phyloP scores from a whole-genome alignment of 805 yeast species.

The Starmerella sp. region DNA sequence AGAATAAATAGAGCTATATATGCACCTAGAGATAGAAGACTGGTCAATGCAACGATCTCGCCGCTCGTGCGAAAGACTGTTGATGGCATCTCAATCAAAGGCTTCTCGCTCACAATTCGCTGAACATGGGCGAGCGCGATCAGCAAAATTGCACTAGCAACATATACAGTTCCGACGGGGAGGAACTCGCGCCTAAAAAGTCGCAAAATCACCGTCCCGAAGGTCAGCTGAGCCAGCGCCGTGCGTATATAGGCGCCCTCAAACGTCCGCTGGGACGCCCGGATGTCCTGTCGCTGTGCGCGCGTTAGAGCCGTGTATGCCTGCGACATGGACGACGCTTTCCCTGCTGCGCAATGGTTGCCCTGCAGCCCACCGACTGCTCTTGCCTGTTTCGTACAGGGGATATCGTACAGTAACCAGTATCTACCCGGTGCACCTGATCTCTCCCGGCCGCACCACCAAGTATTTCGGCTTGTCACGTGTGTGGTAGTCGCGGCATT shows the following conservation, averaged over 20 bases:
- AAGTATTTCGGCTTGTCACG: background rate
- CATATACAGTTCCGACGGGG: conserved; percentile 55
- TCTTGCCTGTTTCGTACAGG: background rate
- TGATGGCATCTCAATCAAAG: conserved; percentile 31
- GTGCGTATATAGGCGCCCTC: conserved; percentile 76
- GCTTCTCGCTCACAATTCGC: conserved; percentile 27
- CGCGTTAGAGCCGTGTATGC: conserved; percentile 13
- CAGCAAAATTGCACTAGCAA: conserved; percentile 44
- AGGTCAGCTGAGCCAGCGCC: conserved; percentile 56
- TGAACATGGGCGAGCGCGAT: conserved; percentile 33
- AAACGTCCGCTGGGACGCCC: conserved; percentile 69
- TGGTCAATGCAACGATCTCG: conserved; percentile 43
- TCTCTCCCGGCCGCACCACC: background rate
- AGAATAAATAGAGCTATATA: conserved; percentile 41
- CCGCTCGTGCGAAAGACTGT: conserved; percentile 51
- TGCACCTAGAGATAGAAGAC: conserved; percentile 39
- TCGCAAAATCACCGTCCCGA: conserved; percentile 53
- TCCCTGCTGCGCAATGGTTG: too few relatives aligned
- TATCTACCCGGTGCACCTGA: too few relatives aligned
- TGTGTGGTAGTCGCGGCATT: background rate
- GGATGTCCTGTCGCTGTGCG: conserved; percentile 26
- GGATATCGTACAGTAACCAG: too few relatives aligned
- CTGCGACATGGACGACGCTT: background rate
- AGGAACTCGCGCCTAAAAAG: conserved; percentile 53
- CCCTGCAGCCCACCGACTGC: background rate